Percentiles rank a stretch among this genome's conserved stretches.
These are phyloP conservation scores for Metschnikowia koreensis DNA, from an alignment of 805 yeast species.

Conservation along the genomic window DNA sequence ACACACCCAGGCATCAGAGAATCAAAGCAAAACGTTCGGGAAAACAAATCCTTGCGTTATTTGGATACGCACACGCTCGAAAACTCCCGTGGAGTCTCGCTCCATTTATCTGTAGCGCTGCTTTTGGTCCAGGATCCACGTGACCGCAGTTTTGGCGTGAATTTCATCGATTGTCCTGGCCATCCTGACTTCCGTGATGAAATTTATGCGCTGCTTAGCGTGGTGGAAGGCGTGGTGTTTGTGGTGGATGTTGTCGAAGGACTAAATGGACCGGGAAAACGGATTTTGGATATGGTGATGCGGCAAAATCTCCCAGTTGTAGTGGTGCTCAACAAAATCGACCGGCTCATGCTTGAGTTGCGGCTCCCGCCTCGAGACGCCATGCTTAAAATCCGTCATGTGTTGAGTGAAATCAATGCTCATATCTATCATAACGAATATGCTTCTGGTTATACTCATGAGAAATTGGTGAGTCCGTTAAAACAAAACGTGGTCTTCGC, in stretches of 20 bases:
- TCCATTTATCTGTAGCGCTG: slow-evolving; percentile 62
- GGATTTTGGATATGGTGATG: slow-evolving; percentile 52
- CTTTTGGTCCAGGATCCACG: slow-evolving; percentile 53
- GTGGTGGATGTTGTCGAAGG: slow-evolving; percentile 91
- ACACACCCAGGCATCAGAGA: slow-evolving; percentile 48
- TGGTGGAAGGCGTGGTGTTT: slow-evolving; percentile 64
- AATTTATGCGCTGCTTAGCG: slow-evolving; percentile 50
- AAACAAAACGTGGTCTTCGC: slow-evolving; percentile 71
- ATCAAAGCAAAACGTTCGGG: slow-evolving; percentile 30
- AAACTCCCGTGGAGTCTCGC: slow-evolving; percentile 63
- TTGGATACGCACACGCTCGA: slow-evolving; percentile 74
- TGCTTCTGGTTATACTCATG: slow-evolving; percentile 25
- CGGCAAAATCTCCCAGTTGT: slow-evolving; percentile 50
- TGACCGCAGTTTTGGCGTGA: slow-evolving; percentile 54
- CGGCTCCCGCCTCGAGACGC: slow-evolving; percentile 73
- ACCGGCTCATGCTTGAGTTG: slow-evolving; percentile 78
- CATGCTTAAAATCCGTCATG: slow-evolving; percentile 60
- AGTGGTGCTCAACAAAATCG: slow-evolving; percentile 77
- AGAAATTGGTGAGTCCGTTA: slow-evolving; percentile 53
- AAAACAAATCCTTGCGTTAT: slow-evolving; percentile 53
- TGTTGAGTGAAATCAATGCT: slow-evolving; percentile 63
- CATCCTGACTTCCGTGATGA: slow-evolving; percentile 85
- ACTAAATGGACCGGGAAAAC: slow-evolving; percentile 51
- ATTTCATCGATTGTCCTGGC: slow-evolving; percentile 87
- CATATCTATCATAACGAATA: slow-evolving; percentile 40